Base-by-base conservation (phyloP, 2,329 filamentous ascomycete species). In the Talaromyces sp. region DNA sequence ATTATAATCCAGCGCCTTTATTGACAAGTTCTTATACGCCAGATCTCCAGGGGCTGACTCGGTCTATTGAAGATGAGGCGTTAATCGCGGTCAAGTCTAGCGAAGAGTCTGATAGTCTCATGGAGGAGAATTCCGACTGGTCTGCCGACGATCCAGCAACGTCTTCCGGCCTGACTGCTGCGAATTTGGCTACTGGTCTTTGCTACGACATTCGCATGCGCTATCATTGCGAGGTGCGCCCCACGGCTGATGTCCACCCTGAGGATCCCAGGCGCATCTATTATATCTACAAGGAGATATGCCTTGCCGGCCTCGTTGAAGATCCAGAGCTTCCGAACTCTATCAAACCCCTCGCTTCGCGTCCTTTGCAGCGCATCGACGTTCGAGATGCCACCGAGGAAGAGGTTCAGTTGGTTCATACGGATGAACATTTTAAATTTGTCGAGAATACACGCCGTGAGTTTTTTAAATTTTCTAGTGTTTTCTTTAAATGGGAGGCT, bases 121-220 rank as follows among this genome's bases (percentile, higher is more conserved):
- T 73, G 10, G 74, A 79, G 40, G 71, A 74, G 23, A 74, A 75
- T 51, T 79, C 76, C 9, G 76, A 78, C 62, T 77, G 75, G 71
- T 75, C 76, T 50, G 72, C 76, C n/a, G 73, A 75, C 5, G 72
- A 73, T 33, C 59, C 65, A 50, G 64, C 67, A 7, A 65, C 65
- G 7, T 71, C 76, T 77, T 61, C 79, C 76, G 76, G 76, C 9
- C 70, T 81, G n/a, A 75, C 78, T 1, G 64, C 75, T 30, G 72
- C 76, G 1, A 76, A 85, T 30, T 79, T 91, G 1, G 85, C 89
- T 0, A 93, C 90, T 0, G 91, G 91, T 3, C 87, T 89, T 64
- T 94, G 91, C 67, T 99, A 98, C 73, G 95, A 99, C 78, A 88
- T 91, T 61, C 87, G 94, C 34, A 99, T 99, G 95, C 92, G 95